Evolutionary conservation across 2,329 filamentous ascomycete species (phyloP).

Genomic region (Nothophoma quercina): DNA sequence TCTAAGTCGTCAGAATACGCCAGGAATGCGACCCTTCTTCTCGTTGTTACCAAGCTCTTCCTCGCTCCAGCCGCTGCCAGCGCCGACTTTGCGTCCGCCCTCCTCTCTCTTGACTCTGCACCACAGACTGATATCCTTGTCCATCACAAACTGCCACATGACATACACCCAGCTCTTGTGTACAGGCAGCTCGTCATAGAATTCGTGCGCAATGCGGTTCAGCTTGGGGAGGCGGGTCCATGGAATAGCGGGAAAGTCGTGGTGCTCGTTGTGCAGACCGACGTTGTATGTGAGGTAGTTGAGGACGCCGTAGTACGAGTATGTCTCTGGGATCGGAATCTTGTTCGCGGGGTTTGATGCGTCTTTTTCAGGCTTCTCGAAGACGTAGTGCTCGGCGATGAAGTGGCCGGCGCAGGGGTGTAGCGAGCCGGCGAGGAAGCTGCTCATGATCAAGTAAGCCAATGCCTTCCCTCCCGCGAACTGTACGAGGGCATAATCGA

Average conservation of each 20-base stretch:
- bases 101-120: slow-evolving; percentile 92
- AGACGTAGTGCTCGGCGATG: slow-evolving; percentile 86
- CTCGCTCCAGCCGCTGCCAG: slow-evolving; percentile 53
- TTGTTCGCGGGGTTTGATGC: slow-evolving; percentile 61
- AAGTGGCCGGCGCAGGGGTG: slow-evolving; percentile 97
- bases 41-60: slow-evolving; percentile 59
- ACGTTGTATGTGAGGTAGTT: slow-evolving; percentile 97
- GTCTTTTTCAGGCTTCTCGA: slow-evolving; percentile 59
- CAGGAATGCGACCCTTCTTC: slow-evolving; percentile 55
- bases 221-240: slow-evolving; percentile 87
- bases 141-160: slow-evolving; percentile 94
- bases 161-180: slow-evolving; percentile 93
- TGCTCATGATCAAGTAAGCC: slow-evolving; percentile 84
- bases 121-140: slow-evolving; percentile 86
- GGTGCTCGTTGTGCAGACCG: slow-evolving; percentile 97
- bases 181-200: slow-evolving; percentile 85
- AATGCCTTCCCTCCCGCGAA: slow-evolving; percentile 70
- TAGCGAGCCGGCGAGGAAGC: slow-evolving; percentile 90
- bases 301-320: slow-evolving; percentile 92
- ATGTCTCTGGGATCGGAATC: slow-evolving; percentile 82
- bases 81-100: slow-evolving; percentile 69
- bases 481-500: slow-evolving; percentile 75
- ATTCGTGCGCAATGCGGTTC: slow-evolving; percentile 83
- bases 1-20: slow-evolving; percentile 30
- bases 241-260: slow-evolving; percentile 96